A percentile compares a stretch with the other conserved stretches of the same genome.
These are phyloP conservation scores for Phytophthora nicotianae DNA, from an alignment of 352 stramenopile species.

Conservation along the genomic window DNA sequence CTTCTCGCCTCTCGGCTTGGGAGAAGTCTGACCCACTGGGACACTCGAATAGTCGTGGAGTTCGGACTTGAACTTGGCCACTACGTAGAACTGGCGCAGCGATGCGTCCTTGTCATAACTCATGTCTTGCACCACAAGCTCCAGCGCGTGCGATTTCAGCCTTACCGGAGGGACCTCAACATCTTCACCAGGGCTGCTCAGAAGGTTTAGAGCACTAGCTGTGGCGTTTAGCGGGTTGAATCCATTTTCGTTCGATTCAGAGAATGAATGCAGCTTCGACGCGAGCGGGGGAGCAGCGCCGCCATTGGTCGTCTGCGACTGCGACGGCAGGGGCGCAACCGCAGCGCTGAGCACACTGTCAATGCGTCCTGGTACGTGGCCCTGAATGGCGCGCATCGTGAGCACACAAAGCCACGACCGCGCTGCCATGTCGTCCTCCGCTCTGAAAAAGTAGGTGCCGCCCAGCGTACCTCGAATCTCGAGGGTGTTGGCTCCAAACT, in stretches of 20 bases:
- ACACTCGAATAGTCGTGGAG: constrained; percentile 76
- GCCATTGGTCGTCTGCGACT: constrained; percentile 8
- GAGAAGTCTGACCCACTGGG: constrained; percentile 75
- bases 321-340: constrained; percentile 20
- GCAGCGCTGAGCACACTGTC: constrained; percentile 57
- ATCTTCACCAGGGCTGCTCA: constrained; percentile 22
- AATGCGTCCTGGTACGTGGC: constrained; percentile 66
- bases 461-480: constrained; percentile 76
- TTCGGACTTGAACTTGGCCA: constrained; percentile 87
- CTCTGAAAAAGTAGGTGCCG: constrained; percentile 83
- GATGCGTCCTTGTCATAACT: constrained; percentile 75
- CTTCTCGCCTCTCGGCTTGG: constrained; percentile 66
- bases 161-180: constrained; percentile 29
- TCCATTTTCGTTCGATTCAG: constrained; percentile 28
- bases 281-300: background rate
- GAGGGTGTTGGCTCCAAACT: constrained; percentile 79
- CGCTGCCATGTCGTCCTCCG: constrained; percentile 77
- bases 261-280: constrained; percentile 29
- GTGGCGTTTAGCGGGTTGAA: constrained; percentile 30
- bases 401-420: constrained; percentile 84
- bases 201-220: constrained; percentile 33
- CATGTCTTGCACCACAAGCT: constrained; percentile 74
- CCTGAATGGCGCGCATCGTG: constrained; percentile 83
- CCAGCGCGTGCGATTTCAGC: constrained; percentile 70
- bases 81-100: constrained; percentile 84